Base-by-base conservation (phyloP, 805 yeast species). In the Wickerhamiella slavikovae region DNA sequence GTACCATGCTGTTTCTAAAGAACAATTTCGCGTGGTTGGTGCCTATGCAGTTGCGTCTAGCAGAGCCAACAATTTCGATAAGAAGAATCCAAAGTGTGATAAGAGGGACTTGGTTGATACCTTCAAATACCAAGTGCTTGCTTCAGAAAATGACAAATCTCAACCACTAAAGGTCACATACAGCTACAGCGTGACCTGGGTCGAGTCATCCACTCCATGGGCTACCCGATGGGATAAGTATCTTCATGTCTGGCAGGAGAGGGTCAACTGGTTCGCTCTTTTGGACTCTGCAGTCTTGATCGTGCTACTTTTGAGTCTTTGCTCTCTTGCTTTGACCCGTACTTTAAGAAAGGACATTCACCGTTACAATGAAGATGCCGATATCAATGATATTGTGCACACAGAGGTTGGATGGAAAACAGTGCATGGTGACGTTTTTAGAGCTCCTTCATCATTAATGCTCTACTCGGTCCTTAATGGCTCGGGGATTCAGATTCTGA, bases 201-300 rank as follows among this genome's bases (percentile, higher is more conserved):
- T 55, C 14, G 65, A 64, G 31, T 73, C 85, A 6, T 60, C 58
- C 4, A 77, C 89, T 2, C 68, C 71, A 3, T 89, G 96, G 96
- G 96, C 95, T 20, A 85, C 96, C 2, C 71, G 98, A 57, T 89
- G 98, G 98, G 98, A 89, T 52, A 79, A 80, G 52, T 89, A 89
- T 49, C 60, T 89, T 44, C 91, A 79, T 43, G 89, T 77, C 15
- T 76, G 72, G 49, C 93, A 79, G 47, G 91, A 95, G 33, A 74
- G 75, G 47, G 77, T 89, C 42, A 95, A 89, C 56, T 85, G 96
- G 95, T 78, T 82, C 44, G 80, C 95, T 2, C 66, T 89, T 42
- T 57, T 82, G 40, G 82, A 82, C 55, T 80, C 91, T 38, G 70
- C 92, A 3, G 51, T 83, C 32, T 68, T 85, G 43, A 94, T 82